phyloP scores from a whole-genome alignment of 176 grass and related monocot species.

The Secale cereale region DNA sequence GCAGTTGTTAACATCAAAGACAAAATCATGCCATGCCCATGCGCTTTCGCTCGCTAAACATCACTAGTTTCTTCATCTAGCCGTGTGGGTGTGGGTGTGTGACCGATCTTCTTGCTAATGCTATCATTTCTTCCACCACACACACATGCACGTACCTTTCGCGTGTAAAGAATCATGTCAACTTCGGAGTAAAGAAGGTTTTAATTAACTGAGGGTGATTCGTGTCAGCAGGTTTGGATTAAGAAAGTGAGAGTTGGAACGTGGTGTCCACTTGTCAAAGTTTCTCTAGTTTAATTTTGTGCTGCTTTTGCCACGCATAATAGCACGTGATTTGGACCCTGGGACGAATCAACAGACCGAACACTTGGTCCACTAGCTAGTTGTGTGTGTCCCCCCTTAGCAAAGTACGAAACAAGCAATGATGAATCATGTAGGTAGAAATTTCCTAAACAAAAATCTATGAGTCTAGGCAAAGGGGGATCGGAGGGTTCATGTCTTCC shows the following conservation, averaged over 20 bases:
- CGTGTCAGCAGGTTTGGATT: not conserved
- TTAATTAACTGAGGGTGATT: not conserved
- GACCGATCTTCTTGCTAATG: not conserved
- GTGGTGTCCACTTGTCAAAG: conserved; percentile 10
- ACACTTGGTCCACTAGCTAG: not conserved
- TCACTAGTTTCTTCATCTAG: not conserved
- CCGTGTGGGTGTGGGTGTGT: not conserved
- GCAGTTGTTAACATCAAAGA: not conserved
- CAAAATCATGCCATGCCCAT: not conserved
- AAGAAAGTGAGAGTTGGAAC: not conserved
- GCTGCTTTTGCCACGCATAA: not conserved
- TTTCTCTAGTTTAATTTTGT: not conserved
- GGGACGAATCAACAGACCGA: not conserved
- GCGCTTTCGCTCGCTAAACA: not conserved
- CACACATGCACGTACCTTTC: not conserved
- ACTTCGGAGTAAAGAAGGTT: not conserved
- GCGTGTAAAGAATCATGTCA: not conserved
- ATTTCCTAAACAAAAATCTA: not conserved
- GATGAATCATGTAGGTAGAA: not conserved
- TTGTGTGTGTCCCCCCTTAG: not conserved
- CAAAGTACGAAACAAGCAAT: not conserved
- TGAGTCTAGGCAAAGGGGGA: not conserved
- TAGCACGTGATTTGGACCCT: not conserved
- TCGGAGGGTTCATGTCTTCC: too few species aligned
- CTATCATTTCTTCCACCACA: not conserved